phyloP scores from a whole-genome alignment of 2,329 filamentous ascomycete species.

The Aureobasidium sp. region DNA sequence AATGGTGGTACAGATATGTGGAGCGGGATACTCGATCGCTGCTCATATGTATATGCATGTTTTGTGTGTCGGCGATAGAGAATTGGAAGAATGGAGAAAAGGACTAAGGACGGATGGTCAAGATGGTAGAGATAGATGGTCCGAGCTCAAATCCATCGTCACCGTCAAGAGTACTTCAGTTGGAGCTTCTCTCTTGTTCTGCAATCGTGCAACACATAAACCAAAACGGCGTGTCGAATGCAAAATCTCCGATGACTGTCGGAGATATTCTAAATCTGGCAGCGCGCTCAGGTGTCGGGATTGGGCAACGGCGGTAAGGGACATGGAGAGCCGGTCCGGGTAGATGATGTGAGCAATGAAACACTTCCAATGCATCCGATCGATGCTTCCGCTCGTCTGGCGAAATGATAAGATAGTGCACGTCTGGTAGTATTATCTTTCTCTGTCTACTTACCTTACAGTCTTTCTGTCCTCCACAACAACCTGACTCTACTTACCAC shows the following conservation, averaged over 20 bases:
- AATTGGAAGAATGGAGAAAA: background rate
- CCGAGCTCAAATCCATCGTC: background rate
- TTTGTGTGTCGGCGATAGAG: background rate
- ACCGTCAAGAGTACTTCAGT: background rate
- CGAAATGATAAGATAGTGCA: background rate
- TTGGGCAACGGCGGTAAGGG: slow-evolving; percentile 1
- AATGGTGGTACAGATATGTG: background rate
- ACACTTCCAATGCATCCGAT: background rate
- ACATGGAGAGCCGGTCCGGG: slow-evolving; percentile 10
- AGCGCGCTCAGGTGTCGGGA: background rate
- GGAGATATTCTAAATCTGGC: slow-evolving; percentile 2
- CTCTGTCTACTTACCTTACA: background rate
- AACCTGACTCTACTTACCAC: background rate
- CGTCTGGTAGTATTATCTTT: background rate
- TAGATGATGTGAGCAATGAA: slow-evolving; percentile 8
- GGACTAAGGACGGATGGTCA: background rate
- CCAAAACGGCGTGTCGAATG: background rate
- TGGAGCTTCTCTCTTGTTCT: background rate
- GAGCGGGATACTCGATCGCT: background rate
- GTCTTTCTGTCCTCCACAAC: too few species aligned
- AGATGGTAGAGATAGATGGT: background rate
- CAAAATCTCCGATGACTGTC: background rate
- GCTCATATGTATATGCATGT: background rate
- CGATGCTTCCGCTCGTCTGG: background rate
- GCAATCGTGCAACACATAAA: background rate